Percentiles rank a stretch among this genome's conserved stretches.
Evolutionary conservation across 2,329 filamentous ascomycete genomes (phyloP).

Genomic region (Diaporthe humulicola): DNA sequence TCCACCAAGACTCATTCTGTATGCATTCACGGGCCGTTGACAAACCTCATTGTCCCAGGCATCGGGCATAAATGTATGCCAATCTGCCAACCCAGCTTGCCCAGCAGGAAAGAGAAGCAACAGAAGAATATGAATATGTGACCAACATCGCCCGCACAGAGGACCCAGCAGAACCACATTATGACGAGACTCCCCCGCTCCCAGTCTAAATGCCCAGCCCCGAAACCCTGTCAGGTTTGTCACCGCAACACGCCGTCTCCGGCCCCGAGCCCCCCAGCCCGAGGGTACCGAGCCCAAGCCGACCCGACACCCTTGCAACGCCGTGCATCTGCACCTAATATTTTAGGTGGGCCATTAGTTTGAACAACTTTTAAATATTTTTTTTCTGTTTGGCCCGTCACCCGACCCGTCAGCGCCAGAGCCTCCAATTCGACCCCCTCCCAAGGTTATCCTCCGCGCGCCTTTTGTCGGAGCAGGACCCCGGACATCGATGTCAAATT

Average conservation of each 20-base stretch:
- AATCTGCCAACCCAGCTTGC: too few relatives aligned
- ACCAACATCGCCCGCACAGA: neutral
- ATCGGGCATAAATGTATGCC: neutral
- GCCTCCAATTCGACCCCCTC: neutral
- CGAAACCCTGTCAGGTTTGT: neutral
- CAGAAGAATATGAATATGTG: neutral
- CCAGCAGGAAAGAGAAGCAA: neutral
- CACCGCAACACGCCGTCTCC: neutral
- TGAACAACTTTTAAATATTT: neutral
- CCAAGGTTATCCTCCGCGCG: neutral
- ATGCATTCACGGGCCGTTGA: neutral
- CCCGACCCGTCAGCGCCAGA: neutral
- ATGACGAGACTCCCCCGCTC: neutral
- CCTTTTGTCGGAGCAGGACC: neutral
- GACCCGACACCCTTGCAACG: neutral
- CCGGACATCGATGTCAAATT: neutral
- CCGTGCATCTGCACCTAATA: slow-evolving; percentile 6
- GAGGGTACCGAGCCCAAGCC: neutral
- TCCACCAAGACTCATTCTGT: neutral
- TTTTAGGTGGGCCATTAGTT: slow-evolving; percentile 5
- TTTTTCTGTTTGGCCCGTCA: neutral
- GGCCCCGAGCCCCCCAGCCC: neutral
- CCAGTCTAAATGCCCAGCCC: neutral
- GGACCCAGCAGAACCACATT: neutral
- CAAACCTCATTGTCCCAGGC: too few relatives aligned